These are phyloP conservation scores for Venturiaceae sp. DNA, from an alignment of 2,329 filamentous ascomycete genomes.

Conservation along the genomic window DNA sequence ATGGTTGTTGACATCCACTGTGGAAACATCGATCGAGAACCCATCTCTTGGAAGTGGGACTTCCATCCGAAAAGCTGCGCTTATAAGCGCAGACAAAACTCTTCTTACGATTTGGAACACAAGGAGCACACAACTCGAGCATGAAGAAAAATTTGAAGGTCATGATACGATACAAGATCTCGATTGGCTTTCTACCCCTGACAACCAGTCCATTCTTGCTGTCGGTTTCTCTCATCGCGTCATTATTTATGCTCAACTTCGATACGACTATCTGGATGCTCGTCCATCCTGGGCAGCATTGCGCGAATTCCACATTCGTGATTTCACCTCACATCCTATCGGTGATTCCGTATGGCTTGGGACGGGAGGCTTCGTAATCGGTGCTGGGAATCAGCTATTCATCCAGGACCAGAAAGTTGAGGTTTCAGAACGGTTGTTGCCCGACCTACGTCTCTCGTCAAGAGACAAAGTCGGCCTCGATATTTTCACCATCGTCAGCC, in stretches of 20 bases:
- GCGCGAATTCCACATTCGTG: constrained; percentile 69
- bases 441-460: constrained; percentile 41
- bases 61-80: constrained; percentile 74
- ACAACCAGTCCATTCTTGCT: constrained; percentile 78
- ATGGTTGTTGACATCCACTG: constrained; percentile 73
- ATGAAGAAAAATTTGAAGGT: constrained; percentile 62
- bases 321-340: constrained; percentile 80
- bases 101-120: constrained; percentile 88
- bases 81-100: constrained; percentile 65
- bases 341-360: constrained; percentile 89
- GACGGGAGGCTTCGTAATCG: constrained; percentile 76
- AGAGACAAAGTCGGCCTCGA: constrained; percentile 47
- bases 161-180: constrained; percentile 74
- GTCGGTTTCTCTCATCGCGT: constrained; percentile 89
- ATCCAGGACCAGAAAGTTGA: constrained; percentile 70
- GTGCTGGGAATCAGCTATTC: constrained; percentile 85
- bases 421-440: constrained; percentile 49
- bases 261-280: constrained; percentile 83
- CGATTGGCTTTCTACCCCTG: constrained; percentile 88
- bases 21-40: constrained; percentile 65
- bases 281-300: constrained; percentile 85
- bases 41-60: constrained; percentile 76
- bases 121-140: constrained; percentile 70
- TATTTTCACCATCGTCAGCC: constrained; percentile 71
- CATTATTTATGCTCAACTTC: constrained; percentile 72